Evolutionary conservation across 495 filamentous ascomycete genomes (phyloP).

Genomic region (Letharia lupina): DNA sequence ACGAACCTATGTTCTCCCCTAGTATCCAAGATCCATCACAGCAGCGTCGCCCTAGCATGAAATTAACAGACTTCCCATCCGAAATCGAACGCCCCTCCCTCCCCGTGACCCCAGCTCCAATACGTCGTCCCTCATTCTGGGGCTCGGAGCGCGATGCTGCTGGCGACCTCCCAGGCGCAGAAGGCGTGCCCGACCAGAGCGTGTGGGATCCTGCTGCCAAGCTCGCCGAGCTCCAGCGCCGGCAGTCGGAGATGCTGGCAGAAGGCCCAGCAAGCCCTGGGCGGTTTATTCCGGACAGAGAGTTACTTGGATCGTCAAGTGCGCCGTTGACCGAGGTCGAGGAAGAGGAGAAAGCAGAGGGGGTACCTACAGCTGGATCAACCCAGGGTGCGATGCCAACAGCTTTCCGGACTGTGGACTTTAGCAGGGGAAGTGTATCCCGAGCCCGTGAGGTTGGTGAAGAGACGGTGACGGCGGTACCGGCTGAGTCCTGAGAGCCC

Average conservation of each 20-base stretch:
- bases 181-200: constrained; percentile 72
- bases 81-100: constrained; percentile 76
- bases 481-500: neutral
- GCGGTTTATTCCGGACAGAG: constrained; percentile 14
- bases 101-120: constrained; percentile 82
- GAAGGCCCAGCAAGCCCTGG: constrained; percentile 13
- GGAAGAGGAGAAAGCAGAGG: neutral
- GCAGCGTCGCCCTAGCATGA: constrained; percentile 45
- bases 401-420: constrained; percentile 8
- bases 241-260: constrained; percentile 50
- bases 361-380: neutral
- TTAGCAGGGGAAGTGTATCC: neutral
- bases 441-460: neutral
- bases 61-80: constrained; percentile 78
- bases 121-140: constrained; percentile 48
- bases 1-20: constrained; percentile 18
- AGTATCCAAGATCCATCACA: constrained; percentile 24
- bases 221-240: constrained; percentile 58
- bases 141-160: constrained; percentile 42
- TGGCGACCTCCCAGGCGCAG: constrained; percentile 57
- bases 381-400: constrained; percentile 6
- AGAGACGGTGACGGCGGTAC: neutral
- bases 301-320: constrained; percentile 6
- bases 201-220: constrained; percentile 74
- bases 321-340: constrained; percentile 4